Evolutionary conservation across 2,329 filamentous ascomycete species (phyloP).

Genomic region (Sarocladium kiliense): DNA sequence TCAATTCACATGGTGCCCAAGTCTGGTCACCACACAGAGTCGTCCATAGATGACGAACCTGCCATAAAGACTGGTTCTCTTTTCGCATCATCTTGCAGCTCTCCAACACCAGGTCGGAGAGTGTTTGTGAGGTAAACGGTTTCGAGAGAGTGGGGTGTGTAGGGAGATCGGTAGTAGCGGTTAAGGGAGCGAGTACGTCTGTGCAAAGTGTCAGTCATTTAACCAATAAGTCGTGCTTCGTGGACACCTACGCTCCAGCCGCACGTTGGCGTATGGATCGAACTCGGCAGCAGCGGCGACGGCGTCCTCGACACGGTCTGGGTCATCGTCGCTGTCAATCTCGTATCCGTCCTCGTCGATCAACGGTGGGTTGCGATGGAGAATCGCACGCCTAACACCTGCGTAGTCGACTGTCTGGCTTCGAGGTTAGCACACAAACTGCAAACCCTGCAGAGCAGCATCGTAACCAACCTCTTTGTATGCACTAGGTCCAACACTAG

Average conservation of each 20-base stretch:
- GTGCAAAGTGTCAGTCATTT: slow-evolving; percentile 19
- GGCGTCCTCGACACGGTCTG: slow-evolving; percentile 57
- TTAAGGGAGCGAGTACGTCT: slow-evolving; percentile 73
- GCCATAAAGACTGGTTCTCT: slow-evolving; percentile 68
- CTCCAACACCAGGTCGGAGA: slow-evolving; percentile 66
- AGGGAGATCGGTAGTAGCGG: slow-evolving; percentile 67
- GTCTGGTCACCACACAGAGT: slow-evolving; percentile 70
- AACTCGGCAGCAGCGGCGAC: slow-evolving; percentile 59
- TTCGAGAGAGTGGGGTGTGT: slow-evolving; percentile 69
- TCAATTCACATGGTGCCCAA: slow-evolving; percentile 56
- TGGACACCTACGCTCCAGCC: slow-evolving; percentile 58
- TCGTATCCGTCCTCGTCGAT: slow-evolving; percentile 76
- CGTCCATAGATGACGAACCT: slow-evolving; percentile 68
- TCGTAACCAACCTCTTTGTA: slow-evolving; percentile 61
- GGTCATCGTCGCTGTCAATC: slow-evolving; percentile 67
- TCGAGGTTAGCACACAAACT: slow-evolving; percentile 18
- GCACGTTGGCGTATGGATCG: slow-evolving; percentile 69
- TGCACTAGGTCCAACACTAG: slow-evolving; percentile 58
- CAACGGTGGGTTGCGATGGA: slow-evolving; percentile 67
- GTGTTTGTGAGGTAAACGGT: slow-evolving; percentile 68
- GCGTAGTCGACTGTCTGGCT: slow-evolving; percentile 65
- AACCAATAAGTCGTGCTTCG: neutral
- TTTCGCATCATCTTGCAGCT: slow-evolving; percentile 67
- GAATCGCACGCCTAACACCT: slow-evolving; percentile 66
- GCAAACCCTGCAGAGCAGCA: neutral